Base-by-base conservation (phyloP, 1,284 basidiomycete genomes). In the Phlebopus sp. region DNA sequence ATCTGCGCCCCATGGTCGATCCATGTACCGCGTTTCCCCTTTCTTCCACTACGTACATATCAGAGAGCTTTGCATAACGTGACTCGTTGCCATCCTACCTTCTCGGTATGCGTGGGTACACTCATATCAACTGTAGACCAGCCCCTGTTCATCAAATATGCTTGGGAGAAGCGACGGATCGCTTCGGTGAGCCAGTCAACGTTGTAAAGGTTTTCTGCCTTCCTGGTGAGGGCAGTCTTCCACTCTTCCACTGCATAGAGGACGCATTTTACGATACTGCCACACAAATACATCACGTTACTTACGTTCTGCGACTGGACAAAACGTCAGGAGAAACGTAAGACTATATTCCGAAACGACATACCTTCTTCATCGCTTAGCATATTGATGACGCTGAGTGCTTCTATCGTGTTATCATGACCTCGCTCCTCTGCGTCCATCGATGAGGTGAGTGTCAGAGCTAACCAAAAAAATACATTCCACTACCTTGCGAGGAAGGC, bases 101-200 rank as follows among this genome's bases (percentile, higher is more conserved):
- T 88, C 63, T 82, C 79, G 8, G 67, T 52, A 11, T 80, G 77
- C 51, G 73, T 71, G 3, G 71, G 66, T n/a, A 70, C 73, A 55
- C 76, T 78, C 80, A 87, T 83, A 57, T 73, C 81, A 18, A 86
- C 82, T 10, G 76, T 72, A 15, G 75, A 73, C 50, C 84, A 71
- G 1, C 81, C 75, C 38, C 72, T 73, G 5, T 74, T 74, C 49
- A 76, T 73, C 41, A 77, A 53, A 52, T 78, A 76, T 43, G 84
- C 81, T 42, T 84, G 80, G 13, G 85, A 84, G 54, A 84, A 79
- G 21, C 83, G 79, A 46, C 77, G 79, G 32, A 83, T 74, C 17
- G 79, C 79, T 62, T 91, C 88, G 1, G 83, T 85, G 21, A 90
- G 67, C 80, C 84, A 90, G 65, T 90, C 89, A n/a, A 91, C 81